Base-by-base conservation (phyloP, 2,329 filamentous ascomycete species). In the Botrytis pseudocinerea region DNA sequence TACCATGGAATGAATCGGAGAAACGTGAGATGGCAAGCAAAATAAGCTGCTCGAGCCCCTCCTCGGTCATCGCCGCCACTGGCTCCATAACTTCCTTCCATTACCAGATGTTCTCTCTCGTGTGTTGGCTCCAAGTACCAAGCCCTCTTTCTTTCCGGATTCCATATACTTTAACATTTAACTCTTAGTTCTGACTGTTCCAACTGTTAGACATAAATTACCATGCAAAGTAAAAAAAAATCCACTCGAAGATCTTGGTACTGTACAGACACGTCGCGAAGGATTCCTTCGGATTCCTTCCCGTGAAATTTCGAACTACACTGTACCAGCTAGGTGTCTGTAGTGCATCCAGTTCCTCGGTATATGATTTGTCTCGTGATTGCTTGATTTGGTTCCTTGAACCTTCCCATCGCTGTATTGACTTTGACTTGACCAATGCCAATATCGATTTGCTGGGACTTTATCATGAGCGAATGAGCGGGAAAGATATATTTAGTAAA, bases 291-390 rank as follows among this genome's bases (percentile, higher is more conserved):
- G 62, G 62, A 46, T 64, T 44, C 38, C 64, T 48, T 51, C 22
- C 32, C 64, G 44, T 66, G 32, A 3, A 66, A n/a, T 66, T n/a
- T 65, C 8, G 25, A 51, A n/a, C 14, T 57, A 32, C 51, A 8
- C 51, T 18, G 51, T 57, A 18, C 51, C 28, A 28, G n/a, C 51
- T 57, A 28, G 51, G 51, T 57, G 28, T 28, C 51, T 28, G n/a
- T 40, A 66, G 64, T 54, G 46, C n/a, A 68, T 54, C 64, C 64
- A 40, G 46, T 68, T 42, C 64, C 35, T 68, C 46, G 64, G 64
- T 68, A 68, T 7, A 2, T 22, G 18, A 4, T 68, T 54, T 18
- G 7, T 68, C 32, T 12, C 12, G 32, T 68, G 46, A 42, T 68
- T 40, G 46, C 54, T 10, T 66, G 32, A 12, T 42, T 28, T 20